Conservation (phyloP, 2,329 filamentous ascomycete genomes). For the Sclerotinia nivalis region DNA sequence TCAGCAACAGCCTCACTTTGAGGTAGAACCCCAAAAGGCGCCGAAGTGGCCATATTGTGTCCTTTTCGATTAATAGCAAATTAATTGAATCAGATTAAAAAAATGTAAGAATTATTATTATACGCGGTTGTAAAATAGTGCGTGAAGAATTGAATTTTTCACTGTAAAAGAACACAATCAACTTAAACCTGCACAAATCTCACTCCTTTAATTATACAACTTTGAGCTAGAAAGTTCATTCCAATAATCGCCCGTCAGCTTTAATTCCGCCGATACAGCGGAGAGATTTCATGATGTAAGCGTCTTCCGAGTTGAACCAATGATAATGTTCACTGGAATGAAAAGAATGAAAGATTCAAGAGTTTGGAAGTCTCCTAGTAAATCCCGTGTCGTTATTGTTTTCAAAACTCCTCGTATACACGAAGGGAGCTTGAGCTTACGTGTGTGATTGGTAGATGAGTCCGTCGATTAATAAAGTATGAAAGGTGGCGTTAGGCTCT, state of each 20-base stretch:
- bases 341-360: neutral
- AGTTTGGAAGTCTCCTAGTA: no score
- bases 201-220: neutral
- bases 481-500: neutral
- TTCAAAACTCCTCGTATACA: no score
- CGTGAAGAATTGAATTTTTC: neutral
- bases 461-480: neutral
- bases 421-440: neutral
- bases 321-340: neutral
- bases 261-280: neutral
- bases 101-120: neutral
- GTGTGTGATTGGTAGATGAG: neutral
- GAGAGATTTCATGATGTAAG: neutral
- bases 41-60: conserved; percentile 26
- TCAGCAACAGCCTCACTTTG: conserved; percentile 23
- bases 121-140: neutral
- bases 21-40: conserved; percentile 25
- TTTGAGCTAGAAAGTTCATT: neutral
- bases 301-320: conserved; percentile 9
- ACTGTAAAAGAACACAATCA: neutral
- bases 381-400: no score
- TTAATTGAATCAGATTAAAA: neutral
- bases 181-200: no score
- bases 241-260: neutral
- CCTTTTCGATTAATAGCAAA: neutral